Evolutionary conservation across 202 grass and related monocot species (phyloP), one percentile per base, ranked within the genome.

Genomic region (Brachypodium distachyon): DNA sequence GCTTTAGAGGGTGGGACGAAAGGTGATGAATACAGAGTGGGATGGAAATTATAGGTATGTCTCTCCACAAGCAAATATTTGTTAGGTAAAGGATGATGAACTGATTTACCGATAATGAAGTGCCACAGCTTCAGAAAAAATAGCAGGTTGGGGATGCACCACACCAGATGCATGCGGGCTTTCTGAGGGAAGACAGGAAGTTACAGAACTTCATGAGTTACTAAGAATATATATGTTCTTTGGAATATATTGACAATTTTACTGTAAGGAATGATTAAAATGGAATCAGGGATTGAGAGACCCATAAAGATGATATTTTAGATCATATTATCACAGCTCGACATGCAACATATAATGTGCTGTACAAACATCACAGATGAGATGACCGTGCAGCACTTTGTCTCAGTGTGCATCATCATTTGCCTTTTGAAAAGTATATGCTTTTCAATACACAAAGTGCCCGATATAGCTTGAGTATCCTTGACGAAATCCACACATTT

Each of bases 401-500:
- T 71, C 81, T 88, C 44, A 88, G 81, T 81, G 76, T 84, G 76
- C 70, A 49, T 81, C 77, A 88, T 88, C 86, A 88, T 84, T 66
- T 51, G 49, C 46, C 81, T 80, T 84, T 84, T 75, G 54, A 84
- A 84, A 75, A 76, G 44, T 55, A 79, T 54, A 67, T 69, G 33
- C 53, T 43, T 83, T 74, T 61, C 27, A 17, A 70, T 31, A 61
- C 26, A 55, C 55, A 76, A 87, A 76, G 70, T 19, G 37, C 34
- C 34, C 37, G 18, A 64, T 77, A 80, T 72, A 80, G 49, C 14
- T 81, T 64, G 55, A 77, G 70, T 75, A 81, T 76, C 86, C 55
- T 76, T 80, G 86, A 84, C 40, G 70, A 79, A 81, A 84, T 76
- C 56, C n/a, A 40, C 31, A 22, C 25, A 80, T 55, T 25, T 27